phyloP scores from a whole-genome alignment of 768 basidiomycete species.

The Multifurca ochricompacta region DNA sequence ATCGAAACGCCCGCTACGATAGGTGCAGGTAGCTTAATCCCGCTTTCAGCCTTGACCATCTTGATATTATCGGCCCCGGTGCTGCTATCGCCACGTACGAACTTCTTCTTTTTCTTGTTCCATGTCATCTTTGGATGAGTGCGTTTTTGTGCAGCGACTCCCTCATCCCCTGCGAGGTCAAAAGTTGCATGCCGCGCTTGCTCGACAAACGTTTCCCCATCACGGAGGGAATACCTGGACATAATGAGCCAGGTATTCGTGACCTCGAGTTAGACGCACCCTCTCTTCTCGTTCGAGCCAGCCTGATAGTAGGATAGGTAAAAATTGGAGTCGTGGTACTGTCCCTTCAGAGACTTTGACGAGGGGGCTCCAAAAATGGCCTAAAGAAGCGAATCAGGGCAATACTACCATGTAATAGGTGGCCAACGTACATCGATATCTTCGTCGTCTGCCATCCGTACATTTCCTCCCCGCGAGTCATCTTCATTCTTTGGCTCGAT shows the following conservation, averaged over 20 bases:
- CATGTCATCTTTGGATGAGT: conserved; percentile 56
- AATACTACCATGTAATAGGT: conserved; percentile 60
- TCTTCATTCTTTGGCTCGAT: conserved; percentile 31
- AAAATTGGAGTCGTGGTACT: conserved; percentile 73
- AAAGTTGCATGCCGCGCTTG: conserved; percentile 77
- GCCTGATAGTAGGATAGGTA: conserved; percentile 92
- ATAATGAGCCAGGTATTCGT: not conserved
- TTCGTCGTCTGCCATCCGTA: conserved; percentile 73
- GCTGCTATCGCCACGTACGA: conserved; percentile 80
- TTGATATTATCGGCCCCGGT: conserved; percentile 89
- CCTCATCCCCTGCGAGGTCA: conserved; percentile 78
- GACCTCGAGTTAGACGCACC: conserved; percentile 43
- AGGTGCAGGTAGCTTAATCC: conserved; percentile 86
- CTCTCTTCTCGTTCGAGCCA: conserved; percentile 80
- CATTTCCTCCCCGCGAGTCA: conserved; percentile 25
- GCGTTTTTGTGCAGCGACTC: conserved; percentile 46
- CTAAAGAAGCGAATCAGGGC: conserved; percentile 30
- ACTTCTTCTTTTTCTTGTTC: conserved; percentile 97
- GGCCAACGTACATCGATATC: conserved; percentile 55
- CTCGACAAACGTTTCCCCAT: conserved; percentile 81
- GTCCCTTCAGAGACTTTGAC: conserved; percentile 33
- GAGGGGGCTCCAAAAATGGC: conserved; percentile 14
- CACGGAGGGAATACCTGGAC: conserved; percentile 75
- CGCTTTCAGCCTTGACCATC: conserved; percentile 88
- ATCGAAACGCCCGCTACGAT: conserved; percentile 88